Conservation (phyloP, 495 filamentous ascomycete species). For the Aspergillus diversus region DNA sequence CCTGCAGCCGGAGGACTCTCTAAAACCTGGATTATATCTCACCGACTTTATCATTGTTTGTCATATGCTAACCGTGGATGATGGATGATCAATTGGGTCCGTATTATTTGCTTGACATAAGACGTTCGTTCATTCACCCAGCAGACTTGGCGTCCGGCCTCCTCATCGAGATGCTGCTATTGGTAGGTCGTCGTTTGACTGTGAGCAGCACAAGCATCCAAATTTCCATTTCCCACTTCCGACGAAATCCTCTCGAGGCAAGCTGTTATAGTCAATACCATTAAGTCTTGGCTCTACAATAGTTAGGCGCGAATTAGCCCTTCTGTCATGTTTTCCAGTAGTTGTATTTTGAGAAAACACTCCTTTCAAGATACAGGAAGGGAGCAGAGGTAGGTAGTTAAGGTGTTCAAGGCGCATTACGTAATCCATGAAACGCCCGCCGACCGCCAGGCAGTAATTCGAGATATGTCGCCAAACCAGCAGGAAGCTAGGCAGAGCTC, state of each 20-base stretch:
- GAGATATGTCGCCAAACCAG: conserved; percentile 20
- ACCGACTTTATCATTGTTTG: not conserved
- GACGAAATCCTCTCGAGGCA: no score
- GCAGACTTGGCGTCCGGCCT: not conserved
- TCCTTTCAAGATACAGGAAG: not conserved
- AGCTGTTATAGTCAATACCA: no score
- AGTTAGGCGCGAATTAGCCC: no score
- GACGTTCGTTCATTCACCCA: not conserved
- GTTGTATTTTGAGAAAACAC: not conserved
- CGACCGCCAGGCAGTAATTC: conserved; percentile 27
- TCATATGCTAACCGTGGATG: conserved; percentile 5
- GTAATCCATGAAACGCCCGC: conserved; percentile 23
- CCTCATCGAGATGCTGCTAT: no score
- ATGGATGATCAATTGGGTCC: conserved; percentile 13
- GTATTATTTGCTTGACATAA: not conserved
- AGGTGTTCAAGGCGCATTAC: conserved; percentile 15
- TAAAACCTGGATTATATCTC: conserved; percentile 1
- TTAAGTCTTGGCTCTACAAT: no score
- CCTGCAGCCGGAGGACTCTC: not conserved
- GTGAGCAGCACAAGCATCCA: no score
- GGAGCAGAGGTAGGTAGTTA: not conserved
- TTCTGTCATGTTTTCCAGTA: no score
- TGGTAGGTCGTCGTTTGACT: no score
- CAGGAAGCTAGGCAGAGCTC: conserved; percentile 23
- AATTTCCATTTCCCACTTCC: no score